phyloP scores from a whole-genome alignment of 768 basidiomycete species.

The Boletus rubroflammeus region DNA sequence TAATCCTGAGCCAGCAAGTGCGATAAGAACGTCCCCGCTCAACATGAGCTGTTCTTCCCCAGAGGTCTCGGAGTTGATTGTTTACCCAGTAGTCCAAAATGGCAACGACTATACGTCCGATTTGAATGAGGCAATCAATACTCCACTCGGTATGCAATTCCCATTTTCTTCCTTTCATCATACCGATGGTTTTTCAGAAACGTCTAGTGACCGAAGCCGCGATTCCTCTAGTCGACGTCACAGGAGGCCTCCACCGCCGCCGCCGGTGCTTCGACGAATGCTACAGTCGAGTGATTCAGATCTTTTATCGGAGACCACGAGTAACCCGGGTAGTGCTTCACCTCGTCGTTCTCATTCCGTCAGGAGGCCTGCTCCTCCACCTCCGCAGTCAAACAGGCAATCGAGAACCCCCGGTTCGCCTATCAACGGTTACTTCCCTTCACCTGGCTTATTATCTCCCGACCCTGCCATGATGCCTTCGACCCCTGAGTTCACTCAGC shows the following conservation, averaged over 20 bases:
- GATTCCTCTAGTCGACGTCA: not conserved
- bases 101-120: not conserved
- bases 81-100: not conserved
- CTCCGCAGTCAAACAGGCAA: not conserved
- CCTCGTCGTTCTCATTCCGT: not conserved
- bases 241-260: slow-evolving; percentile 4
- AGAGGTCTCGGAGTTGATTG: not conserved
- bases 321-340: not conserved
- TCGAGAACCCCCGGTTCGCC: not conserved
- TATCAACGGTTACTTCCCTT: not conserved
- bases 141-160: slow-evolving; percentile 2
- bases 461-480: not conserved
- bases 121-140: not conserved
- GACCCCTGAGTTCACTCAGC: not conserved
- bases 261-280: not conserved
- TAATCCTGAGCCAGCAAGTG: not conserved
- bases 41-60: not conserved
- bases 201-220: not conserved
- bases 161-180: not conserved
- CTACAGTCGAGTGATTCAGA: not conserved
- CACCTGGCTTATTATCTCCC: not conserved
- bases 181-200: slow-evolving; percentile 1
- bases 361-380: slow-evolving; percentile 8
- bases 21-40: not conserved
- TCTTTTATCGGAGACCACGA: not conserved